These are phyloP conservation scores for Moesziomyces antarcticus DNA, from an alignment of 1,284 basidiomycete genomes.

Conservation along the genomic window DNA sequence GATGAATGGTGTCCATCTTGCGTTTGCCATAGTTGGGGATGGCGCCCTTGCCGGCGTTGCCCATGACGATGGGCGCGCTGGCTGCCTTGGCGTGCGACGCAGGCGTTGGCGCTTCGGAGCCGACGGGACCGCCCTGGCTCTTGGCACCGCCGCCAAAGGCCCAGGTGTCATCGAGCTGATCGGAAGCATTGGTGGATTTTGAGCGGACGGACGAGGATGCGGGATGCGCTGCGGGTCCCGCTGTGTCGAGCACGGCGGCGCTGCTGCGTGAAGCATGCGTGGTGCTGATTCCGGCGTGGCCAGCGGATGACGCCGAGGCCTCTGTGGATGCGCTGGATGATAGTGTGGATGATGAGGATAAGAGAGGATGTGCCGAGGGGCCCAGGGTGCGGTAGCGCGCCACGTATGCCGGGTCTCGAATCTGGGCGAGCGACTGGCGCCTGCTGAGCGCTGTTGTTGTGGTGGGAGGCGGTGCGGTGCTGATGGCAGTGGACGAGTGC, in stretches of 20 bases:
- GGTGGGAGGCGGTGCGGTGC: constrained; percentile 7
- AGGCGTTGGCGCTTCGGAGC: constrained; percentile 1
- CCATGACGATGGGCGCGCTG: constrained; percentile 43
- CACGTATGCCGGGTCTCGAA: constrained; percentile 44
- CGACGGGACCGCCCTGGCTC: constrained; percentile 43
- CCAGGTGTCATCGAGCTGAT: constrained; percentile 45
- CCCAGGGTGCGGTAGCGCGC: constrained; percentile 43
- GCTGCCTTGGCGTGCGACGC: constrained; percentile 14
- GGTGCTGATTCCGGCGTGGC: constrained; percentile 18
- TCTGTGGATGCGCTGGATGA: constrained; percentile 6
- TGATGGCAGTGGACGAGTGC: constrained; percentile 37
- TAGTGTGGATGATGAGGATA: constrained; percentile 23
- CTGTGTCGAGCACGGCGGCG: constrained; percentile 14
- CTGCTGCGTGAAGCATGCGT: constrained; percentile 4
- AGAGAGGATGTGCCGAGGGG: constrained; percentile 27
- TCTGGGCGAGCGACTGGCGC: constrained; percentile 32
- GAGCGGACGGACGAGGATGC: constrained; percentile 17
- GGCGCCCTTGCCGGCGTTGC: constrained; percentile 60
- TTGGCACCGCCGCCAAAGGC: constrained; percentile 52
- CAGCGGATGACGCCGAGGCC: constrained; percentile 1
- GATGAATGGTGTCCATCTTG: constrained; percentile 28
- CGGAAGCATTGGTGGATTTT: constrained; percentile 29
- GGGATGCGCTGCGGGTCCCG: constrained; percentile 18
- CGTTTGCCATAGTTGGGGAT: constrained; percentile 59
- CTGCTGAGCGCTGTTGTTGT: constrained; percentile 14